A percentile compares a stretch with the other conserved stretches of the same genome.
Conservation (phyloP, 305 asterid genomes). For the Fraxinus angustifolia region DNA sequence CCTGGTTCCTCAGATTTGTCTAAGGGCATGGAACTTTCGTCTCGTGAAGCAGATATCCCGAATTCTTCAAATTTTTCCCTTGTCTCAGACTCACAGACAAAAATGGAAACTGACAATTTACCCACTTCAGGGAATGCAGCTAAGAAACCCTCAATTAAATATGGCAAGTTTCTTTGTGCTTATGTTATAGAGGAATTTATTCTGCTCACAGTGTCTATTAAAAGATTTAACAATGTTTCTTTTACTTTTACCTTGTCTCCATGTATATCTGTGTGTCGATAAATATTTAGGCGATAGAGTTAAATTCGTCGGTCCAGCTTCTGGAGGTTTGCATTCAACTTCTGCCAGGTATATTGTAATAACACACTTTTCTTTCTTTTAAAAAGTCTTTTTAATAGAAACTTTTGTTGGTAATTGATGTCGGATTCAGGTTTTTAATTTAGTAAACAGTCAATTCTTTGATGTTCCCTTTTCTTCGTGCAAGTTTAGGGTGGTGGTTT, state of each 20-base stretch:
- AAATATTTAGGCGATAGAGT: constrained; percentile 69
- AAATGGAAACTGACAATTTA: constrained; percentile 42
- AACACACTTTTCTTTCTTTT: not conserved
- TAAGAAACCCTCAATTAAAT: constrained; percentile 49
- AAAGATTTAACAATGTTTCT: not conserved
- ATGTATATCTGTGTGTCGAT: constrained; percentile 13
- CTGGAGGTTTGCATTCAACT: constrained; percentile 48
- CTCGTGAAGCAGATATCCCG: constrained; percentile 48
- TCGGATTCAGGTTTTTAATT: not conserved
- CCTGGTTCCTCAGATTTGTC: constrained; percentile 47
- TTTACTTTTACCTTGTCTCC: constrained; percentile 1
- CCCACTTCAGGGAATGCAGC: constrained; percentile 41
- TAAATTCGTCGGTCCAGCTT: constrained; percentile 64
- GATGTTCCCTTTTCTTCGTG: not conserved
- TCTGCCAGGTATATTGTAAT: constrained; percentile 49
- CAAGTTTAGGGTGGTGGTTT: not conserved
- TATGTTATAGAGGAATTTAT: constrained; percentile 12
- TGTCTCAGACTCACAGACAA: constrained; percentile 41
- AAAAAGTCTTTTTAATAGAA: not conserved
- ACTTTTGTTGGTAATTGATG: not conserved
- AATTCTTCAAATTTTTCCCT: constrained; percentile 34
- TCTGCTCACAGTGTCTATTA: not conserved
- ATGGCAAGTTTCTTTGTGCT: constrained; percentile 38
- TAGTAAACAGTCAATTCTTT: not conserved
- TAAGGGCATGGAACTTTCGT: constrained; percentile 41